Base-by-base conservation (phyloP, 495 filamentous ascomycete species). In the Antarctomyces pellizariae region DNA sequence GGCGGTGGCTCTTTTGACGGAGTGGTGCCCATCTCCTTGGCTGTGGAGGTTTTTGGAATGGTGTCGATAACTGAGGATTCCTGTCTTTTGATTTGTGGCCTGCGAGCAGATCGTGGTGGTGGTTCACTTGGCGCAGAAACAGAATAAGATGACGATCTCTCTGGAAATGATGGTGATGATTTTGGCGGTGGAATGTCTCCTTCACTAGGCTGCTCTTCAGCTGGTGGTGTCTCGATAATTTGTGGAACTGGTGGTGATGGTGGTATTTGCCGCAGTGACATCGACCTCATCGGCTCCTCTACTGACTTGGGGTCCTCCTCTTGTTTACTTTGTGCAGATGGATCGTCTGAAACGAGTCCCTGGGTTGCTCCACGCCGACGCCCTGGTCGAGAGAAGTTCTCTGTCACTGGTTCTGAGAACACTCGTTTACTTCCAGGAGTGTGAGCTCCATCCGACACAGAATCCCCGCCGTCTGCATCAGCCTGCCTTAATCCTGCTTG, bases 351-450 rank as follows among this genome's bases (percentile, higher is more conserved):
- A 1, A 44, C 41, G 20, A 55, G 49, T 16, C 45, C 48, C 31
- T 60, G 50, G 20, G 54, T 46, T 26, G 53, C 46, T 26, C 55
- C 48, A 4, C 47, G 46, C 18, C 54, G 43, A 18, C 49, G 47
- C 16, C 50, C 54, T 8, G 61, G 58, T 7, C 56, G 42, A 4
- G 60, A 66, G 26, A 55, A 65, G 32, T 60, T 61, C 33, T 64
- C 57, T 5, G 67, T 55, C 9, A 68, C 54, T 11, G 82, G 75
- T 43, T 92, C 82, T 5, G 79, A 80, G 37, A 76, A 67, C 1
- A 77, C 67, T 34, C 75, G 54, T 16, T 59, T 59, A 15, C 79
- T 47, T n/a, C 59, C 59, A 31, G 67, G 48, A 9, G 53, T 59
- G 17, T 51, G 41, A 14, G 61, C 52, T 10, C 54, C 52, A 18